Evolutionary conservation across 352 stramenopile species (phyloP).

Genomic region (Globisporangium canariense): DNA sequence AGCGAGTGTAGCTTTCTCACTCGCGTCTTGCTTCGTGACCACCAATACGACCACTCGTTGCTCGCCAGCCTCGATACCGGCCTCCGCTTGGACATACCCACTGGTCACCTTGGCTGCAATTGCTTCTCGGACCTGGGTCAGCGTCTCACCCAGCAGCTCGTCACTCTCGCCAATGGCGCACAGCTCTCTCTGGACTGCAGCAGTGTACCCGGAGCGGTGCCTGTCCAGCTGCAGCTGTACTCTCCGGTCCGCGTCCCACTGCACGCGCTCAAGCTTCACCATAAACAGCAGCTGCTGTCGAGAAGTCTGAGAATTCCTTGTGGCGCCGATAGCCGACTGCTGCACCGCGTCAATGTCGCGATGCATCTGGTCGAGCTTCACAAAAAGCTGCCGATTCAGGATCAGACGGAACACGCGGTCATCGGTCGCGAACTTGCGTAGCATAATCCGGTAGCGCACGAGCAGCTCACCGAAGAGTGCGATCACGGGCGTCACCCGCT

Average conservation of each 20-base stretch:
- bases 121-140: neutral
- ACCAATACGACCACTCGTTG: neutral
- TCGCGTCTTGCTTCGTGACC: neutral
- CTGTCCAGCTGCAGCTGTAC: constrained; percentile 10
- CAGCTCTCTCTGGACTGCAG: neutral
- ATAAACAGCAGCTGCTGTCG: neutral
- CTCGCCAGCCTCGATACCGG: no score
- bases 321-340: neutral
- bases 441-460: neutral
- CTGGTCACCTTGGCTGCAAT: neutral
- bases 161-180: neutral
- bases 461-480: constrained; percentile 3
- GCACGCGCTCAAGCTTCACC: neutral
- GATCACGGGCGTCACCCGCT: neutral
- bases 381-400: constrained; percentile 10
- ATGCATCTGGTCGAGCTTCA: constrained; percentile 8
- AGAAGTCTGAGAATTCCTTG: neutral
- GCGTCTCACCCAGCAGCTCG: neutral
- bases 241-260: constrained; percentile 6
- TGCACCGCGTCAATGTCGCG: neutral
- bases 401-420: constrained; percentile 9
- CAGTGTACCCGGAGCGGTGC: constrained; percentile 6
- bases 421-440: constrained; percentile 1
- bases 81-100: no score
- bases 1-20: neutral